A percentile compares a stretch with the other conserved stretches of the same genome.
These are phyloP conservation scores for Macroventuria anomochaeta DNA, from an alignment of 2,329 filamentous ascomycete genomes.

Conservation along the genomic window DNA sequence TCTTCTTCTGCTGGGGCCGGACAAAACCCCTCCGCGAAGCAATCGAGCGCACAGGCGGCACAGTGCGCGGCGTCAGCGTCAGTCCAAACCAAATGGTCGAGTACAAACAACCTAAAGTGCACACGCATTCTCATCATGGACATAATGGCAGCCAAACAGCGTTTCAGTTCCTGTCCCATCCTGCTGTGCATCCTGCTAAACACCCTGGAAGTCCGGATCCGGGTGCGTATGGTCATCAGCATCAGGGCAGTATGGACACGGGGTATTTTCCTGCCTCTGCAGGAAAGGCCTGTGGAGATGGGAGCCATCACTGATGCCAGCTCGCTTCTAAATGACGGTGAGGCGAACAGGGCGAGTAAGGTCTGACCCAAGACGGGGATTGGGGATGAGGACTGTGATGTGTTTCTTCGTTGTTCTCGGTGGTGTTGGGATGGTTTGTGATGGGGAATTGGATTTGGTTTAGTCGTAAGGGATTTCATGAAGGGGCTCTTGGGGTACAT, in stretches of 20 bases:
- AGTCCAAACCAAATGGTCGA: slow-evolving; percentile 6
- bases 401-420: neutral
- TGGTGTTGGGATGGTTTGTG: neutral
- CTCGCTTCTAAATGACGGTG: too few species aligned
- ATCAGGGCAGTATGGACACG: neutral
- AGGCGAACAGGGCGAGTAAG: neutral
- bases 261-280: slow-evolving; percentile 1
- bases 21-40: slow-evolving; percentile 32
- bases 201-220: slow-evolving; percentile 1
- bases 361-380: neutral
- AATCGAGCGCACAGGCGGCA: slow-evolving; percentile 29
- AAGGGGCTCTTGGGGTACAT: neutral
- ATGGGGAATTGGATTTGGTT: too few species aligned
- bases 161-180: neutral
- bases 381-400: neutral
- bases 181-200: neutral
- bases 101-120: neutral
- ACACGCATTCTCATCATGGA: neutral
- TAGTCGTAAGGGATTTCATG: too few species aligned
- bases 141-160: neutral
- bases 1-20: slow-evolving; percentile 39
- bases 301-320: slow-evolving; percentile 12
- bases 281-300: slow-evolving; percentile 11
- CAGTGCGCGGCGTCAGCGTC: slow-evolving; percentile 6
- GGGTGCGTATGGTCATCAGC: neutral